Conservation (phyloP, 106 monocot species). For the Apostasia ramifera region DNA sequence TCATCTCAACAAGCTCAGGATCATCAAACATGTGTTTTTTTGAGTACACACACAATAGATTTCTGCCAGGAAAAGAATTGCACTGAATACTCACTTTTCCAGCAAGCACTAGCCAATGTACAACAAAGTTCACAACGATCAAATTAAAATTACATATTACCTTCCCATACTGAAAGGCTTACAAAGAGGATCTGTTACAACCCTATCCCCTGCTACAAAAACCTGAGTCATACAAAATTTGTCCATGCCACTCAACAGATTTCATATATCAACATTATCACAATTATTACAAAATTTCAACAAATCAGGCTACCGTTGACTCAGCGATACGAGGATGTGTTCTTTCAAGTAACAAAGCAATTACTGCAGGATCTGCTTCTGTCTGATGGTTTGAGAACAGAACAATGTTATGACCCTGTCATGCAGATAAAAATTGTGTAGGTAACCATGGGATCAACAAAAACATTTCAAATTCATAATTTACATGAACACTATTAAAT, state of each 20-base stretch:
- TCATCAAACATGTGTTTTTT: constrained; percentile 95
- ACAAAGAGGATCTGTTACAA: constrained; percentile 70
- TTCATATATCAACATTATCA: constrained; percentile 4
- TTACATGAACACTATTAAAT: too few relatives aligned
- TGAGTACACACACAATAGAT: constrained; percentile 90
- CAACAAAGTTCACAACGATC: neutral
- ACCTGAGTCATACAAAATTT: constrained; percentile 31
- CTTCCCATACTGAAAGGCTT: constrained; percentile 87
- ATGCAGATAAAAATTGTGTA: neutral
- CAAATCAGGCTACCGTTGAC: constrained; percentile 40
- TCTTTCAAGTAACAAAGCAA: constrained; percentile 75
- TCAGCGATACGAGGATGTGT: constrained; percentile 59
- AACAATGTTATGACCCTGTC: constrained; percentile 90
- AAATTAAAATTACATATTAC: constrained; percentile 19
- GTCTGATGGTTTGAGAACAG: constrained; percentile 84
- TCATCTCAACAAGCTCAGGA: constrained; percentile 77
- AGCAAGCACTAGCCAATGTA: neutral
- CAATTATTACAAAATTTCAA: constrained; percentile 7
- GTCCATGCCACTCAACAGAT: constrained; percentile 8
- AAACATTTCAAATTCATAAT: too few relatives aligned
- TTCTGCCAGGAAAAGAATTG: constrained; percentile 35
- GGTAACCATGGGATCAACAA: too few relatives aligned
- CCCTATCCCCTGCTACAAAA: constrained; percentile 69
- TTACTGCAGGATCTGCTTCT: constrained; percentile 89
- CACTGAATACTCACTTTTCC: constrained; percentile 1